Evolutionary conservation across 495 filamentous ascomycete species (phyloP), one percentile per base, ranked within the genome.

Genomic region (Neurospora sp.): DNA sequence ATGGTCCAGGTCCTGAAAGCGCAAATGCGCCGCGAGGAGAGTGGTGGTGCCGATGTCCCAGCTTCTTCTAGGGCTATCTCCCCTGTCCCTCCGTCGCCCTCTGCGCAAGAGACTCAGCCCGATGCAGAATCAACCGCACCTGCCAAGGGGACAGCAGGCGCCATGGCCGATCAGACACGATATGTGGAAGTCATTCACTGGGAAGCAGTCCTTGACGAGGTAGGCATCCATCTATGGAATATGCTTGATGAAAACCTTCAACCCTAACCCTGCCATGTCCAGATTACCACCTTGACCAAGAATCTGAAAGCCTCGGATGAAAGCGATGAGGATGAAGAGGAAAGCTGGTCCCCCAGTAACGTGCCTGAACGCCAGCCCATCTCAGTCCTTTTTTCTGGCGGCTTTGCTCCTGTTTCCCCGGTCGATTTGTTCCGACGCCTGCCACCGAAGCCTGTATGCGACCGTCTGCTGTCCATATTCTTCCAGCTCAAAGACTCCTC

Each of bases 121-220:
- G 53, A 66, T 18, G 53, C 53, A 66, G 53, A 37, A 18, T 35
- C 53, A 37, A 61, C 6, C 5, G 46, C 46, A 5, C n/a, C 61
- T n/a, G 66, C 72, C 46, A 72, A 46, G 37, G 72, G 76, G 37
- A 75, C 75, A 9, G 75, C 74, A 10, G 81, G 79, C 35, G 78
- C 79, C 1, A 79, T 83, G 27, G 73, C 83, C 14, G 79, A 80
- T 9, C 84, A 82, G 12, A 81, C 81, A 16, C 83, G 80, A 42
- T 87, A 88, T 75, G 83, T 88, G 31, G 83, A 88, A 68, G 78
- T 81, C 38, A 80, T 81, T 3, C 81, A 87, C 73, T 88, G 85
- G 86, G 83, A 84, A 44, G 82, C 84, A 22, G 85, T 88, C 66
- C 76, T 86, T 6, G 82, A 85, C 70, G 85, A 88, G 77, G 86